A percentile compares a stretch with the other conserved stretches of the same genome.
Conservation (phyloP, 768 basidiomycete species). For the Podaxis sp. region DNA sequence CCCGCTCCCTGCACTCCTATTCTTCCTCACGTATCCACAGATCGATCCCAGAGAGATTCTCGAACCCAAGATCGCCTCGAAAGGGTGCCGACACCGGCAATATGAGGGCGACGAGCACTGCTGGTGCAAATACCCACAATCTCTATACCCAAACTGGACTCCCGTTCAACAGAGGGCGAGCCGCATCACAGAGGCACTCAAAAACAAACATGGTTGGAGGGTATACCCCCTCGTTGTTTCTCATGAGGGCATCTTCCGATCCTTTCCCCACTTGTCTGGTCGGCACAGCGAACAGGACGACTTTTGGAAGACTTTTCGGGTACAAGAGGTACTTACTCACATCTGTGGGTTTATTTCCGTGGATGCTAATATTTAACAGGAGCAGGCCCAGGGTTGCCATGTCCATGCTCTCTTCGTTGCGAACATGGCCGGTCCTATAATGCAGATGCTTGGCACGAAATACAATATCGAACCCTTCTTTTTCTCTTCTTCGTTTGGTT, state of each 20-base stretch:
- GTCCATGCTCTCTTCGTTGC: slow-evolving; percentile 49
- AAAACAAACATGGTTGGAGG: slow-evolving; percentile 20
- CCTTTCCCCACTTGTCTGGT: slow-evolving; percentile 15
- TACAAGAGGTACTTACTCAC: slow-evolving; percentile 21
- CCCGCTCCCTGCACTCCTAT: background rate
- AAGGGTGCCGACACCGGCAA: slow-evolving; percentile 18
- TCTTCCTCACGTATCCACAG: background rate
- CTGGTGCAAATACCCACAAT: slow-evolving; percentile 35
- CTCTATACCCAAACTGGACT: slow-evolving; percentile 50
- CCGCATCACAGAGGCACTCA: slow-evolving; percentile 29
- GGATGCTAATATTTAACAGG: slow-evolving; percentile 1
- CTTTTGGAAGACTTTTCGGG: slow-evolving; percentile 33
- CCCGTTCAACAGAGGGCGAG: slow-evolving; percentile 31
- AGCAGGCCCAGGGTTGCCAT: slow-evolving; percentile 28
- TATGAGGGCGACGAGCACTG: slow-evolving; percentile 25
- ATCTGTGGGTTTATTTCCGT: background rate
- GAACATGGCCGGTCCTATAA: slow-evolving; percentile 42
- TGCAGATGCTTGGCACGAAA: slow-evolving; percentile 53
- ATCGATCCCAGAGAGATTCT: slow-evolving; percentile 1
- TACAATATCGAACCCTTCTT: slow-evolving; percentile 66
- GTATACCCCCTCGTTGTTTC: slow-evolving; percentile 34
- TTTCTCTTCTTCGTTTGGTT: slow-evolving; percentile 62
- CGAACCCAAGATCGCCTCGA: background rate
- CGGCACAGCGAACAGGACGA: slow-evolving; percentile 18
- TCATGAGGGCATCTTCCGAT: slow-evolving; percentile 28